Evolutionary conservation across 805 yeast species (phyloP).

Genomic region (Myxozyma nipponensis): DNA sequence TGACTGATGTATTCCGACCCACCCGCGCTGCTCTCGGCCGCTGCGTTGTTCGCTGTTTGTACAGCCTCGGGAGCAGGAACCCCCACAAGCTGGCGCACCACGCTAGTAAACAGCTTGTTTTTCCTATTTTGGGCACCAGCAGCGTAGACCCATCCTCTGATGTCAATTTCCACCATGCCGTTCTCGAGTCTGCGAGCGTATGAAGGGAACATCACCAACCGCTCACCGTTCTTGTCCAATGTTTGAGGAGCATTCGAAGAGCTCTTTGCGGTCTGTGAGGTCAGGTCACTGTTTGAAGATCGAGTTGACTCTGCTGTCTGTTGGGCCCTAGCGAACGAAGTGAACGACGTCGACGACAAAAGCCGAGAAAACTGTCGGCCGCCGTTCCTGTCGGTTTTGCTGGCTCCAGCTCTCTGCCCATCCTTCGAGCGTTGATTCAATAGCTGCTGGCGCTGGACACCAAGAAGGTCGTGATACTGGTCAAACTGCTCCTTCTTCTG

Average conservation of each 20-base stretch:
- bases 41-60: conserved; percentile 2
- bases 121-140: conserved; percentile 71
- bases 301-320: not conserved
- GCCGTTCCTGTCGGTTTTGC: not conserved
- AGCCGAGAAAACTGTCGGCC: conserved; percentile 10
- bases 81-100: conserved; percentile 65
- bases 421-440: conserved; percentile 8
- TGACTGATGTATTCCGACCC: not conserved
- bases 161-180: conserved; percentile 50
- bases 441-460: conserved; percentile 22
- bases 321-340: conserved; percentile 24
- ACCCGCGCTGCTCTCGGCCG: conserved; percentile 1
- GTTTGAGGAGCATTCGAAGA: conserved; percentile 4
- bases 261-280: not conserved
- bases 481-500: conserved; percentile 27
- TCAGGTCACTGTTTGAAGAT: not conserved
- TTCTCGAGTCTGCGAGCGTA: conserved; percentile 43
- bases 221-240: conserved; percentile 44
- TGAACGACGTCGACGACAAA: conserved; percentile 26
- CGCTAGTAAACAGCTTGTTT: conserved; percentile 61
- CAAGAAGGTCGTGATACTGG: conserved; percentile 22
- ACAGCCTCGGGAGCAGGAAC: conserved; percentile 23
- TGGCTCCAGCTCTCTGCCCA: not conserved
- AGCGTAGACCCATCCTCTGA: conserved; percentile 67
- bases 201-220: conserved; percentile 58